Base-by-base conservation (phyloP, 1,139 yeast species). In the Hansenula sp. region DNA sequence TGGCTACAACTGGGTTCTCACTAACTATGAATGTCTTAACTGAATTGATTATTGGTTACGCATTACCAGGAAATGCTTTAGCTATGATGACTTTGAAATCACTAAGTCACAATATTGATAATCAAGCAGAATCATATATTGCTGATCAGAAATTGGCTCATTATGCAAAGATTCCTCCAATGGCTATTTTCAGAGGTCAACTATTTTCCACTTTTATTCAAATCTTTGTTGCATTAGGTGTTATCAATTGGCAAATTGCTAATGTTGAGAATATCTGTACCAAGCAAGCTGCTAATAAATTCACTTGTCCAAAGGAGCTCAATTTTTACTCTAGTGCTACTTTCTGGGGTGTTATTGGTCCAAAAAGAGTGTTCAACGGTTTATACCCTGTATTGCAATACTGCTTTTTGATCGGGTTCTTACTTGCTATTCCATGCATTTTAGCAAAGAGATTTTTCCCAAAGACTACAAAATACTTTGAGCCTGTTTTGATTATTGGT, bases 331-430 rank as follows among this genome's bases (percentile, higher is more conserved):
- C 74, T 33, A 68, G 80, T n/a, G 70, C 79, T 10, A 73, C 78
- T 16, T 61, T 76, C 20, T 78, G 80, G 77, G 86, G 86, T 45
- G 76, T 75, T 37, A 77, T 82, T 51, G 88, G 87, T 22, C 89
- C 89, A 20, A 66, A 73, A 53, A 68, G 75, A 38, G 73, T 78
- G 21, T 78, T 80, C 51, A 57, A 61, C 43, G 70, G 69, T 1
- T 56, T 74, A 17, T 75, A 76, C 49, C 80, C 80, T 29, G 55
- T 65, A 28, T 59, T 75, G 55, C 64, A 66, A 51, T 75, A 64
- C 62, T 69, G 76, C 45, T 78, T 79, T 68, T 60, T 77, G 37
- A 65, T 77, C 37, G 84, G 84, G 1, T 71, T 71, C 22, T 44
- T 73, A 4, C 51, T 71, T 13, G 78, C 75, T 3, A 55, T 62